phyloP scores from a whole-genome alignment of 345 rosid species.

The Cochlearia excelsa region DNA sequence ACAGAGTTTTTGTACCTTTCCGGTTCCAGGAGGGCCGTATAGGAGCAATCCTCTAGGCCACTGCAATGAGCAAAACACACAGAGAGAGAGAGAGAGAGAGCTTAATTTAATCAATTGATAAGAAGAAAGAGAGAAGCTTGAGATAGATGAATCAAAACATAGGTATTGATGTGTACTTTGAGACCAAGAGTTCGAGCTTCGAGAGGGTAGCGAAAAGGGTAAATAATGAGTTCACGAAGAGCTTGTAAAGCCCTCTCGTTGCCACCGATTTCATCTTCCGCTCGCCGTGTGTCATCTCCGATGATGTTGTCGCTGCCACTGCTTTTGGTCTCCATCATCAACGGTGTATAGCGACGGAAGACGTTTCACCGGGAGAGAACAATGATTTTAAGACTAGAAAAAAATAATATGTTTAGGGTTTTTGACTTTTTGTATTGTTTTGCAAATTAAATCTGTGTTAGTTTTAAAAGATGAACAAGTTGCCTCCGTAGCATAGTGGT shows the following conservation, averaged over 20 bases:
- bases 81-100: too few relatives aligned
- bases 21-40: conserved; percentile 92
- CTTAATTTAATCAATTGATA: not conserved
- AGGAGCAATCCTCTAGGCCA: conserved; percentile 87
- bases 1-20: conserved; percentile 56
- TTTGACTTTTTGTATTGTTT: too few relatives aligned
- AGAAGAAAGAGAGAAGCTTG: not conserved
- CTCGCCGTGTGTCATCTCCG: conserved; percentile 44
- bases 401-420: too few relatives aligned
- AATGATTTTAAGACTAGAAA: too few relatives aligned
- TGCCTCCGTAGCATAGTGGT: conserved; percentile 97
- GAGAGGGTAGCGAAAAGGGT: conserved; percentile 61
- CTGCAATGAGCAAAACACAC: conserved; percentile 33
- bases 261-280: conserved; percentile 81
- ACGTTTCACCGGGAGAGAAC: not conserved
- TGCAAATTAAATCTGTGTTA: too few relatives aligned
- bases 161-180: conserved; percentile 39
- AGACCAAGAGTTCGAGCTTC: conserved; percentile 81
- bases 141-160: too few relatives aligned
- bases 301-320: conserved; percentile 25
- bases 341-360: not conserved
- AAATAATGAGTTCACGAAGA: conserved; percentile 75
- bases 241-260: conserved; percentile 72
- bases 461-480: too few relatives aligned
- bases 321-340: conserved; percentile 23